Evolutionary conservation across 345 rosid species (phyloP), one percentile per base, ranked within the genome.

Genomic region (Corchorus olitorius): DNA sequence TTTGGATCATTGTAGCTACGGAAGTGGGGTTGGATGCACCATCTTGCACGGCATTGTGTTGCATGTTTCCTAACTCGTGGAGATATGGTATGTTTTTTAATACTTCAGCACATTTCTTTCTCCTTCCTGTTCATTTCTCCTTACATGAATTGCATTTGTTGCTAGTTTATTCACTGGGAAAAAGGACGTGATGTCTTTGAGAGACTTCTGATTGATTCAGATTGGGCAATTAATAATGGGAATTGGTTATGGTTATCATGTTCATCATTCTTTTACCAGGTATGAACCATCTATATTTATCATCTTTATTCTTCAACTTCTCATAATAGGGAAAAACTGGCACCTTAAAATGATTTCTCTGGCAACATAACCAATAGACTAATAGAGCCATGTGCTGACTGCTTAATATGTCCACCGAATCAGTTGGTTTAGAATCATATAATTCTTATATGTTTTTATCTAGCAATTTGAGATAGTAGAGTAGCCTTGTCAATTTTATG

Each of bases 21-120:
- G 79, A 80, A 92, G 84, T 95, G 99, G 99, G 99, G 99, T 76
- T 95, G 99, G 98, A 91, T 95, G 89, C 99, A 95, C 85, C 99
- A 93, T 86, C 90, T 95, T 48, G 93, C 98, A 6, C 91, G 97
- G 49, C 98, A 95, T 69, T 89, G 85, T 72, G 98, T 95, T 76
- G 99, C 98, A 53, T 95, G 98, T 87, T 95, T 95, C 78, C 86
- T 93, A 45, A 93, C 98, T 80, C 96, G 99, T 72, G 98, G 99
- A 20, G 98, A 95, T 87, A 82, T 91, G 92, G 99, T 95, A 89
- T 56, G n/a, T 60, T 81, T 41, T 72, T 64, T 63, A 58, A 19
- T 72, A 8, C 53, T 41, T 39, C 20, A 50, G 59, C 34, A 15
- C 61, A 17, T 34, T 70, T 33, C 55, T 55, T 59, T 70, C 53